Conservation (phyloP, 148 eudicot genomes). For the Mesembryanthemum crystallinum region DNA sequence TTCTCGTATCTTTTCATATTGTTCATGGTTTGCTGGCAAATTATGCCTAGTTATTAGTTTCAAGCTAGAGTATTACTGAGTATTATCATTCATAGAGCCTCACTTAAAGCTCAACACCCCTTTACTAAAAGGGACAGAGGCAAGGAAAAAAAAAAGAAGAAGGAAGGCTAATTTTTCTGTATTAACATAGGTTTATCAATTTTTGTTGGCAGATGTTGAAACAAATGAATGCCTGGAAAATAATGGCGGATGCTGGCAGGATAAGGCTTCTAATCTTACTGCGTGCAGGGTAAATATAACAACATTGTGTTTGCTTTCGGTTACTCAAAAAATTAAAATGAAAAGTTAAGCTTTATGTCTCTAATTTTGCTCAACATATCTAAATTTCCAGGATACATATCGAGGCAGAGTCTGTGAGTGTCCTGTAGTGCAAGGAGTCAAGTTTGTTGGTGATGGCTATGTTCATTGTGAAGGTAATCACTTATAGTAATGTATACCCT, state of each 20-base stretch:
- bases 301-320: neutral
- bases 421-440: slow-evolving; percentile 75
- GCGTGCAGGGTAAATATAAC: slow-evolving; percentile 72
- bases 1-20: neutral
- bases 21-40: neutral
- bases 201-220: slow-evolving; percentile 57
- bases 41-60: neutral
- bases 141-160: neutral
- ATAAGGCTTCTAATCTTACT: slow-evolving; percentile 65
- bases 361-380: neutral
- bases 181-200: neutral
- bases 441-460: slow-evolving; percentile 81
- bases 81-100: neutral
- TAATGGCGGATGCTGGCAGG: slow-evolving; percentile 97
- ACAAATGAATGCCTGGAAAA: slow-evolving; percentile 84
- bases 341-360: neutral
- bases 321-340: too few relatives aligned
- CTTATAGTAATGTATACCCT: neutral
- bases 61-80: neutral
- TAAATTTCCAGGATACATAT: slow-evolving; percentile 65
- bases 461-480: slow-evolving; percentile 73
- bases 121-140: too few relatives aligned
- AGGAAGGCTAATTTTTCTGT: neutral
- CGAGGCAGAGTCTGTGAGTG: slow-evolving; percentile 93
- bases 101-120: neutral